Evolutionary conservation across 2,329 filamentous ascomycete genomes (phyloP).

Genomic region (Stachybotrys chlorohalonatus): DNA sequence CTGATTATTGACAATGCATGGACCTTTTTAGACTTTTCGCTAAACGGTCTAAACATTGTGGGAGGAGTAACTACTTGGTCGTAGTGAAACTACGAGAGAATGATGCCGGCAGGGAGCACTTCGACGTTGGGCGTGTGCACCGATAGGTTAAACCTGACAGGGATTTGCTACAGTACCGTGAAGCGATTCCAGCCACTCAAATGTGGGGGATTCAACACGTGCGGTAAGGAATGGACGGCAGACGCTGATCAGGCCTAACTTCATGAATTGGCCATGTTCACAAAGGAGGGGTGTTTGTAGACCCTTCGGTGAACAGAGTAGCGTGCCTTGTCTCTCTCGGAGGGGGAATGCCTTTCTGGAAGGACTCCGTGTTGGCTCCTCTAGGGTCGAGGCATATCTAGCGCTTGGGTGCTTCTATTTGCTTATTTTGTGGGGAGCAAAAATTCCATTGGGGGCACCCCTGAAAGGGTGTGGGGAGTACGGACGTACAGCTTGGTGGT

Average conservation of each 20-base stretch:
- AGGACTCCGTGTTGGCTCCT: not conserved
- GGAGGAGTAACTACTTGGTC: no score
- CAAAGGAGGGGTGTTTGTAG: not conserved
- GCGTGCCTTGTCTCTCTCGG: not conserved
- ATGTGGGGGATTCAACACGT: not conserved
- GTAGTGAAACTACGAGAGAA: no score
- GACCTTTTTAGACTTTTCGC: no score
- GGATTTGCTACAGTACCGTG: not conserved
- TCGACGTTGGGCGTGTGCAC: not conserved
- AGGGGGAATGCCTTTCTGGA: not conserved
- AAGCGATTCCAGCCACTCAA: not conserved
- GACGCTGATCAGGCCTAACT: not conserved
- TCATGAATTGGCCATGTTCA: not conserved
- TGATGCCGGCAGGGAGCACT: no score
- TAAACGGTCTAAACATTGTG: no score
- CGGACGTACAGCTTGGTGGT: not conserved
- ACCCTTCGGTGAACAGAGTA: not conserved
- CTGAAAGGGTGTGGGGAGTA: not conserved
- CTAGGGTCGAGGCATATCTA: not conserved
- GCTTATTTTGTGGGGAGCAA: not conserved
- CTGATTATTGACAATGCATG: no score
- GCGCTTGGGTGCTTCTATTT: not conserved
- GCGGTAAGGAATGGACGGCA: not conserved
- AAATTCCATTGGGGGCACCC: not conserved
- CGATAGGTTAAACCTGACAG: not conserved